Evolutionary conservation across 1,284 basidiomycete genomes (phyloP).

Genomic region (Puccinia polysora): DNA sequence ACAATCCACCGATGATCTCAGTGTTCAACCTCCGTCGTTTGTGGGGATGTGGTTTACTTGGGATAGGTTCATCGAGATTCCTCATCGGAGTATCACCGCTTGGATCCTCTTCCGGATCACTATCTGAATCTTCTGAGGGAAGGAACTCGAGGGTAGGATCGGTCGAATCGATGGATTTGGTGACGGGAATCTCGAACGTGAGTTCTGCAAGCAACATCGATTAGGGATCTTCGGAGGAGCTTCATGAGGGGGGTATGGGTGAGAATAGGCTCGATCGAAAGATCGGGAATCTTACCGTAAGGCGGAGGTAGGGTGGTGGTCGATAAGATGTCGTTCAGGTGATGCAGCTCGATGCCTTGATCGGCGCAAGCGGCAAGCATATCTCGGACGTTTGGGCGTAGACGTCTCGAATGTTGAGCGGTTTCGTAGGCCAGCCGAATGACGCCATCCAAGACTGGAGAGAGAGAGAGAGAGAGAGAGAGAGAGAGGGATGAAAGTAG

Average conservation of each 20-base stretch:
- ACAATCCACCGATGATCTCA: conserved; percentile 30
- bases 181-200: conserved; percentile 11
- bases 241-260: not conserved
- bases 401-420: conserved; percentile 19
- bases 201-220: not conserved
- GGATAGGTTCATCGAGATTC: not conserved
- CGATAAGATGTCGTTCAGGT: conserved; percentile 21
- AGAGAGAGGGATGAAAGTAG: not conserved
- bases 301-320: not conserved
- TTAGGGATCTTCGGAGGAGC: not conserved
- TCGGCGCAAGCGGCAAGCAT: conserved; percentile 32
- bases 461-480: too few species aligned
- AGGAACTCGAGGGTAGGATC: conserved; percentile 37
- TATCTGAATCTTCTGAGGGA: conserved; percentile 38
- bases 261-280: not conserved
- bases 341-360: conserved; percentile 32
- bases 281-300: not conserved
- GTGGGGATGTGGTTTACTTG: not conserved
- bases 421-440: conserved; percentile 26
- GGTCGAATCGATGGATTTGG: not conserved
- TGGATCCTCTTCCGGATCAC: conserved; percentile 12
- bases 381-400: conserved; percentile 34
- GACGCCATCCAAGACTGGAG: conserved; percentile 28
- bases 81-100: not conserved
- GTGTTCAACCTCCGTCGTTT: not conserved